phyloP scores from a whole-genome alignment of 1,139 yeast species.

The Diutina siamensis region DNA sequence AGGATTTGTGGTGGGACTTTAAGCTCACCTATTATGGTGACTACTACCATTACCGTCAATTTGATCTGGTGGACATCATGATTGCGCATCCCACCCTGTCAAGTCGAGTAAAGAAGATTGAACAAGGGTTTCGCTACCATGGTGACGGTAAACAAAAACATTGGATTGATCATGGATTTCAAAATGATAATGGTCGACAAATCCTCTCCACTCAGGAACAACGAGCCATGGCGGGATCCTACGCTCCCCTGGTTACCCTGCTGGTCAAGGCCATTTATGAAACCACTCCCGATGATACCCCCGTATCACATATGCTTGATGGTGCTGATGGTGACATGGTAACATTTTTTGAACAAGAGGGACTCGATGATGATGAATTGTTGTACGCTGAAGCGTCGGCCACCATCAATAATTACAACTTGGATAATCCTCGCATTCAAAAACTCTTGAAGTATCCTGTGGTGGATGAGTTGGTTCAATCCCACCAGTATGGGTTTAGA shows the following conservation, averaged over 20 bases:
- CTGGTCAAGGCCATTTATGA: not conserved
- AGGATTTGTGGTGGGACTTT: constrained; percentile 71
- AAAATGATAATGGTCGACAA: not conserved
- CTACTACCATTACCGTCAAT: constrained; percentile 66
- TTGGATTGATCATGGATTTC: constrained; percentile 41
- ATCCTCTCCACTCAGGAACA: not conserved
- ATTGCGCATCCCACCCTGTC: constrained; percentile 59
- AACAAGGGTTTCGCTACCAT: constrained; percentile 75
- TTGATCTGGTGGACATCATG: constrained; percentile 68
- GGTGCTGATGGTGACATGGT: not conserved
- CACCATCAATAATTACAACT: constrained; percentile 27
- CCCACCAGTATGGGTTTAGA: constrained; percentile 34
- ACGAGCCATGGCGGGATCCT: not conserved
- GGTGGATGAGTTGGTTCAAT: constrained; percentile 31
- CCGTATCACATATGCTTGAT: not conserved
- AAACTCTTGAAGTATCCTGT: constrained; percentile 31
- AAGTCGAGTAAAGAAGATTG: constrained; percentile 60
- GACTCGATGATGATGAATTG: constrained; percentile 30
- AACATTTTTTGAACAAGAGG: constrained; percentile 15
- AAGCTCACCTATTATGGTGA: constrained; percentile 56
- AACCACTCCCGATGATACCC: constrained; percentile 3
- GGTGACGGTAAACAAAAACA: constrained; percentile 72
- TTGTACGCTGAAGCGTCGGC: constrained; percentile 24
- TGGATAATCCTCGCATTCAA: constrained; percentile 27
- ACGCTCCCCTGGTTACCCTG: constrained; percentile 1